These are phyloP conservation scores for Dalbergia oliveri DNA, from an alignment of 306 rosid species.

Conservation along the genomic window DNA sequence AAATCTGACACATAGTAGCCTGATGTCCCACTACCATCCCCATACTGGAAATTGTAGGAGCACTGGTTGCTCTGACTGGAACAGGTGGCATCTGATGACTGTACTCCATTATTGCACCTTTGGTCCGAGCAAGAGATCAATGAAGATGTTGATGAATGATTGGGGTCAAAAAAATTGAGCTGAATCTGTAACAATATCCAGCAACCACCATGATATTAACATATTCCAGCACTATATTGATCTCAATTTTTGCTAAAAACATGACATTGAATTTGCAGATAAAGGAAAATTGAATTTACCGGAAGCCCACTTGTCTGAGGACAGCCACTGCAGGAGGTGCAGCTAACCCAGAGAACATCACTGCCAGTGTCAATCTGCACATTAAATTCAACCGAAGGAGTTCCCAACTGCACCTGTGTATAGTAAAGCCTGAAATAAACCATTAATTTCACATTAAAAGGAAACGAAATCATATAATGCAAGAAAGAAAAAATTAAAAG, in stretches of 20 bases:
- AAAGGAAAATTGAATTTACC: conserved; percentile 55
- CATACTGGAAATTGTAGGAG: conserved; percentile 84
- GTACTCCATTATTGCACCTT: conserved; percentile 72
- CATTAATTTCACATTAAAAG: conserved; percentile 27
- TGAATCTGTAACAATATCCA: conserved; percentile 65
- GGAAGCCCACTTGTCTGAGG: conserved; percentile 87
- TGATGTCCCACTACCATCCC: conserved; percentile 97
- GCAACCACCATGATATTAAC: conserved; percentile 25
- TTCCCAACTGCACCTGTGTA: conserved; percentile 83
- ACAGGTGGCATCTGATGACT: conserved; percentile 80
- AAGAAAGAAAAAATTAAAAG: neutral
- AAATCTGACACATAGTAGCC: conserved; percentile 86
- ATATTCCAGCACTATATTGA: conserved; percentile 21
- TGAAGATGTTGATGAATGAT: conserved; percentile 79
- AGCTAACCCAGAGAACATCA: conserved; percentile 96
- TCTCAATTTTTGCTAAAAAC: neutral
- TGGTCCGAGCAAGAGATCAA: conserved; percentile 78
- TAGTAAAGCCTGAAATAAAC: conserved; percentile 74
- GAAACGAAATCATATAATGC: neutral
- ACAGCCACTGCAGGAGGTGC: conserved; percentile 90
- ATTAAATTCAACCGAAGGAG: conserved; percentile 85
- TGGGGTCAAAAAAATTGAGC: conserved; percentile 74
- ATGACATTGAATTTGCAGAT: conserved; percentile 31
- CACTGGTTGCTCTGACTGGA: conserved; percentile 80
- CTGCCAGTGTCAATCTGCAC: conserved; percentile 99